A percentile compares a stretch with the other conserved stretches of the same genome.
phyloP scores from a whole-genome alignment of 129 eudicot species.

The Rutidosis leptorrhynchoides region DNA sequence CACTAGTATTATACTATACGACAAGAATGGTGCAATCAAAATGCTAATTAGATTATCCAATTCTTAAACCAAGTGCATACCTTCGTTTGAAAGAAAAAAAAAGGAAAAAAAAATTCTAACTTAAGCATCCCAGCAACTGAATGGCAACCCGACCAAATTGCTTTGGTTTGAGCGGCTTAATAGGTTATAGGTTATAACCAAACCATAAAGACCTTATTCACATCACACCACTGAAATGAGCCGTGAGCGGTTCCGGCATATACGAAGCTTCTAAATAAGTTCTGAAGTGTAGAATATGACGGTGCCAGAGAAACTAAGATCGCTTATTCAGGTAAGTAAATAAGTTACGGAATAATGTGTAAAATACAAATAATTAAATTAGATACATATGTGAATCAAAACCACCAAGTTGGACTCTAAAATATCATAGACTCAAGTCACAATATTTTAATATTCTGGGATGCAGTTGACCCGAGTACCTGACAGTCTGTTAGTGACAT shows the following conservation, averaged over 20 bases:
- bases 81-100: neutral
- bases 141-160: neutral
- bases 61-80: neutral
- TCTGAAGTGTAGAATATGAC: neutral
- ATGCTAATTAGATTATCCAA: neutral
- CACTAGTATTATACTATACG: neutral
- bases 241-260: neutral
- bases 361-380: too few relatives aligned
- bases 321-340: conserved; percentile 11
- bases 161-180: neutral
- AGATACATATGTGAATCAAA: too few relatives aligned
- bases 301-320: conserved; percentile 19
- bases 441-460: too few relatives aligned
- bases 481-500: too few relatives aligned
- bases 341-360: neutral
- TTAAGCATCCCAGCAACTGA: neutral
- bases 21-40: neutral
- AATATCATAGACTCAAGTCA: too few relatives aligned
- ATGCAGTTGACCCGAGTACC: too few relatives aligned
- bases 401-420: too few relatives aligned
- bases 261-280: neutral
- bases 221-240: conserved; percentile 9
- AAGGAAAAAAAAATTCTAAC: neutral
- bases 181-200: too few relatives aligned
- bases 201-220: too few relatives aligned